Conservation (phyloP, 108 stramenopile species). For the Conticribra guillardii region DNA sequence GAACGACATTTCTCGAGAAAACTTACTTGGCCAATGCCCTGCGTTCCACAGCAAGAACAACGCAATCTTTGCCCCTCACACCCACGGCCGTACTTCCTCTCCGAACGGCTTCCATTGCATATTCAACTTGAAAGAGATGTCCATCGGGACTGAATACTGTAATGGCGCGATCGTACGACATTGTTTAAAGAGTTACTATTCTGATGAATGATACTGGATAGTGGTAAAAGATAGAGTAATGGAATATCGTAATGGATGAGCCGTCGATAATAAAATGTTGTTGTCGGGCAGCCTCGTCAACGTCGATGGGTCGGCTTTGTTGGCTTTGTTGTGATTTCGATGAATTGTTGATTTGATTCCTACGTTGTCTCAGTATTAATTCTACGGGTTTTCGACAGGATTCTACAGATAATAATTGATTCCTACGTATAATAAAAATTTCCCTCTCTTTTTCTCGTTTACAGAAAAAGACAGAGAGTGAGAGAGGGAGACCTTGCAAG, state of each 20-base stretch:
- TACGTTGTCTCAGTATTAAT: background rate
- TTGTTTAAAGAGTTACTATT: constrained; percentile 19
- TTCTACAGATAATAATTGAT: background rate
- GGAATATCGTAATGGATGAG: background rate
- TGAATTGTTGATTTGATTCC: background rate
- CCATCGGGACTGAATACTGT: constrained; percentile 99
- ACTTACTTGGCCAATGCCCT: constrained; percentile 97
- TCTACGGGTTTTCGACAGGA: background rate
- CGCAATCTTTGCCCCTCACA: constrained; percentile 94
- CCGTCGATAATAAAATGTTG: background rate
- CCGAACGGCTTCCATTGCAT: constrained; percentile 99
- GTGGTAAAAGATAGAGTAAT: background rate
- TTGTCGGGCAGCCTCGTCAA: background rate
- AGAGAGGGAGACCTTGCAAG: too few species aligned
- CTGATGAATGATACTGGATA: background rate
- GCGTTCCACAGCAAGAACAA: constrained; percentile 98
- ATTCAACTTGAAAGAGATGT: constrained; percentile 99
- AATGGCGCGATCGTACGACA: constrained; percentile 99
- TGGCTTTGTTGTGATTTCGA: background rate
- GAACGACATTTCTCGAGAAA: background rate
- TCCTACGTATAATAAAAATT: background rate
- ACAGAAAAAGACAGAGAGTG: too few species aligned
- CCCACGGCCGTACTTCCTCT: constrained; percentile 97
- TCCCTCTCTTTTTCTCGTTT: background rate
- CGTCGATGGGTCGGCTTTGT: background rate